These are phyloP conservation scores for Microsporum audouinii DNA, from an alignment of 2,329 filamentous ascomycete species.

Conservation along the genomic window DNA sequence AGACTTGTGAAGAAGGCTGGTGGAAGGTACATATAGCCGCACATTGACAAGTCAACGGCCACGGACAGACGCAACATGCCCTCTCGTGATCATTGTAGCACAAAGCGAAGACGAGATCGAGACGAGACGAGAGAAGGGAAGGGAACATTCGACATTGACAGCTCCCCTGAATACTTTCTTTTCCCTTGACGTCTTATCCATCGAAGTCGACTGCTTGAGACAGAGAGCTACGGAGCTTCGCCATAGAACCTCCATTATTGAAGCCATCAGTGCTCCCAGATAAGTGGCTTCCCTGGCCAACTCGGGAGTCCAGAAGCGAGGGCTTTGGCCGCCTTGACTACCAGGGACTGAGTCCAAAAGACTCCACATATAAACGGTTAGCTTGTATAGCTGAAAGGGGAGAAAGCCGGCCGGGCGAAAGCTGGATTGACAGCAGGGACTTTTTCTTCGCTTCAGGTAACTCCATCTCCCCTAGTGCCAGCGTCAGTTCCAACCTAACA, in stretches of 20 bases:
- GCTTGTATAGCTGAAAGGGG: not conserved
- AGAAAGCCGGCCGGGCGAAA: not conserved
- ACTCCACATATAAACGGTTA: constrained; percentile 2
- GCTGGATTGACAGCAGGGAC: not conserved
- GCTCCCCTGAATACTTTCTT: not conserved
- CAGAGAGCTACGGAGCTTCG: too few species aligned
- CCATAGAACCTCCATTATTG: not conserved
- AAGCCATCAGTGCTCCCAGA: not conserved
- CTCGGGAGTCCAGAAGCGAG: not conserved
- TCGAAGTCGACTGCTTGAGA: not conserved
- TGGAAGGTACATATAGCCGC: not conserved
- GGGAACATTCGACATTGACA: not conserved
- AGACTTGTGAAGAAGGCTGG: not conserved
- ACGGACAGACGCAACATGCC: not conserved
- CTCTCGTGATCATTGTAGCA: not conserved
- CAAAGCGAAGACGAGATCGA: not conserved
- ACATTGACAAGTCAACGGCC: not conserved
- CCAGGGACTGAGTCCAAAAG: not conserved
- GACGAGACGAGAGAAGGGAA: not conserved
- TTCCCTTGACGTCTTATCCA: not conserved
- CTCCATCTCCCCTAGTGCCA: not conserved
- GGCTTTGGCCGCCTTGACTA: not conserved
- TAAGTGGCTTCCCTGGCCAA: not conserved
- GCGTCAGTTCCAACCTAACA: not conserved
- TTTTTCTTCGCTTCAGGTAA: constrained; percentile 2